A percentile compares a stretch with the other conserved stretches of the same genome.
Conservation (phyloP, 2,329 filamentous ascomycete genomes). For the Magnaporthiopsis rhizophila region DNA sequence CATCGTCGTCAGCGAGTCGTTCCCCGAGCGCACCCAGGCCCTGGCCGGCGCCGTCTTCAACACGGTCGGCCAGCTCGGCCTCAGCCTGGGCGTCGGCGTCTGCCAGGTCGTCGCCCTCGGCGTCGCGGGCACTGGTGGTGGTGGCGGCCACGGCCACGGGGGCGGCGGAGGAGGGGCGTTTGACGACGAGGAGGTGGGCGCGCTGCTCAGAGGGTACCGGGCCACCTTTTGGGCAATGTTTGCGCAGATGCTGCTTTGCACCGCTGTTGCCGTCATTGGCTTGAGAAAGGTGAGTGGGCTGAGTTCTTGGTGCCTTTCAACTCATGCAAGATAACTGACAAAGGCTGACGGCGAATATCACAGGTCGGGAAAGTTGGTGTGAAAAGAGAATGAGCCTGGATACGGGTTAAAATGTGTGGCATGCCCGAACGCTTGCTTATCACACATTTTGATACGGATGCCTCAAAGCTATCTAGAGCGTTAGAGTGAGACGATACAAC, state of each 20-base stretch:
- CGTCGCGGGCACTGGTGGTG: background rate
- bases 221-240: conserved; percentile 11
- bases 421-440: too few relatives aligned
- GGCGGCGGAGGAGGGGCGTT: background rate
- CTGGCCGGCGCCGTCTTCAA: conserved; percentile 56
- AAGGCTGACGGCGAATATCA: background rate
- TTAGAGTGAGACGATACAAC: too few relatives aligned
- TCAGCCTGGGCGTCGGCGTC: conserved; percentile 6
- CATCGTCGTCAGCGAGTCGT: conserved; percentile 45
- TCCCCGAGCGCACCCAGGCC: conserved; percentile 47
- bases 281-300: background rate
- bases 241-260: conserved; percentile 3
- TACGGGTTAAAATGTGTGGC: too few relatives aligned
- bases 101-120: conserved; percentile 5
- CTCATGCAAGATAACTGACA: background rate
- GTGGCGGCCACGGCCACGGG: background rate
- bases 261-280: background rate
- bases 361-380: conserved; percentile 5
- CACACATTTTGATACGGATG: too few relatives aligned
- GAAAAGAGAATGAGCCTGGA: conserved; percentile 1
- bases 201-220: conserved; percentile 7
- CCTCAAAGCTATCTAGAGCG: too few relatives aligned
- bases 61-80: conserved; percentile 41
- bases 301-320: background rate
- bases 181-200: background rate